Evolutionary conservation across 2,329 filamentous ascomycete genomes (phyloP).

Genomic region (Apiospora saccharicola): DNA sequence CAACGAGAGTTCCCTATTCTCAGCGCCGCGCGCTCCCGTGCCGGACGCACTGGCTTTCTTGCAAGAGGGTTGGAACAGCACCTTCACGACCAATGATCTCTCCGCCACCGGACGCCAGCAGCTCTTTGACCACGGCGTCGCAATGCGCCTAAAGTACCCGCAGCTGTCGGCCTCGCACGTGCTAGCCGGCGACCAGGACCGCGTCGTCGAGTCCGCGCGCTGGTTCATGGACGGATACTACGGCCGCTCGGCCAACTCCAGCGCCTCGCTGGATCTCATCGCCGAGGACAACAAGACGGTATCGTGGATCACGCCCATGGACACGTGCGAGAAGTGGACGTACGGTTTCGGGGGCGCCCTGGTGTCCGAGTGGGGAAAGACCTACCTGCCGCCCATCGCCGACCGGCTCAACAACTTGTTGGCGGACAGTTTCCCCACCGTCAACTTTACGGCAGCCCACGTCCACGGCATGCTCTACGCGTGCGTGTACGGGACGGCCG

Average conservation of each 20-base stretch:
- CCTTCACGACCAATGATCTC: conserved; percentile 31
- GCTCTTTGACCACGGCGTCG: conserved; percentile 36
- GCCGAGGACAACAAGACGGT: conserved; percentile 32
- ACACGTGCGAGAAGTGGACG: conserved; percentile 32
- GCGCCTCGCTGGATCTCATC: conserved; percentile 27
- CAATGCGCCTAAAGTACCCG: conserved; percentile 31
- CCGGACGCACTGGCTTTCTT: conserved; percentile 32
- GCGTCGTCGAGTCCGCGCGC: conserved; percentile 34
- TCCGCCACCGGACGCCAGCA: conserved; percentile 34
- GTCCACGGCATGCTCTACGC: conserved; percentile 36
- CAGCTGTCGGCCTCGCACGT: conserved; percentile 32
- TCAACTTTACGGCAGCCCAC: conserved; percentile 32
- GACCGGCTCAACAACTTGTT: conserved; percentile 32
- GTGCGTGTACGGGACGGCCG: conserved; percentile 36
- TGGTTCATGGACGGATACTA: conserved; percentile 37
- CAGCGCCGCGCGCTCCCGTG: conserved; percentile 27
- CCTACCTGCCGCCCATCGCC: conserved; percentile 35
- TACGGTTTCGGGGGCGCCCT: conserved; percentile 28
- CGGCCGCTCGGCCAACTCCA: conserved; percentile 32
- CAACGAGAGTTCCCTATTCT: conserved; percentile 33
- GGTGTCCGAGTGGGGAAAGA: conserved; percentile 29
- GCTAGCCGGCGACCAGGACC: conserved; percentile 33
- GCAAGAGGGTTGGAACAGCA: conserved; percentile 32
- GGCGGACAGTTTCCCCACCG: conserved; percentile 25
- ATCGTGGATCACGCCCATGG: conserved; percentile 35